Percentiles rank a stretch among this genome's conserved stretches.
phyloP scores from a whole-genome alignment of 2,329 filamentous ascomycete genomes.

The Phialophora tarda region DNA sequence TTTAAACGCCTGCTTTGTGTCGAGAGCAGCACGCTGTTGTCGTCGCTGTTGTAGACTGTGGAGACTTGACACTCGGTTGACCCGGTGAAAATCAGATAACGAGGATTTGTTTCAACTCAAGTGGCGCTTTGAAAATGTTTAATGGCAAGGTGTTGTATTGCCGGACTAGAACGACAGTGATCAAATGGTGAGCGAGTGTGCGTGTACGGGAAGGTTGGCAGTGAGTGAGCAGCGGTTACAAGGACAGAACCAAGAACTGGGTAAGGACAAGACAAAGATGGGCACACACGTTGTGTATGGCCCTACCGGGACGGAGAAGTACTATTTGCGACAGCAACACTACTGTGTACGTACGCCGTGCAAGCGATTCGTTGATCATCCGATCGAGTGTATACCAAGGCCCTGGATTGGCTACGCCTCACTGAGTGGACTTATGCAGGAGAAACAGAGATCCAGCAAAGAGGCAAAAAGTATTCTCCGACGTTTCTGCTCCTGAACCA shows the following conservation, averaged over 20 bases:
- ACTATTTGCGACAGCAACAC: background rate
- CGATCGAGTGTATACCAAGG: constrained; percentile 11
- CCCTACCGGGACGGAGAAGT: background rate
- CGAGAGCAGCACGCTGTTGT: background rate
- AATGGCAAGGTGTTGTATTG: background rate
- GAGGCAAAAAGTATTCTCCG: constrained; percentile 13
- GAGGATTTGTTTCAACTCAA: background rate
- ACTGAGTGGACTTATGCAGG: constrained; percentile 14
- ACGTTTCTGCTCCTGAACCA: constrained; percentile 10
- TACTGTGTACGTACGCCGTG: no score
- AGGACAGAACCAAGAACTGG: constrained; percentile 3
- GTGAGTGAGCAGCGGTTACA: constrained; percentile 8
- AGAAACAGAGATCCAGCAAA: constrained; percentile 16
- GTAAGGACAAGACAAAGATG: constrained; percentile 3
- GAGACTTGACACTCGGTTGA: background rate
- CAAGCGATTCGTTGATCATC: constrained; percentile 14
- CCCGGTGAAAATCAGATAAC: background rate
- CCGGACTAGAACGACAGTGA: background rate
- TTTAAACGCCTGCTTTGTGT: background rate
- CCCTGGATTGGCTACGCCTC: constrained; percentile 14
- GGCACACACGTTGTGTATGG: background rate
- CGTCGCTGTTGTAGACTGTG: background rate
- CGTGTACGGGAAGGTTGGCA: constrained; percentile 5
- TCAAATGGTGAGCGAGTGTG: constrained; percentile 4
- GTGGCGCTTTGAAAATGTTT: background rate